phyloP scores from a whole-genome alignment of 768 basidiomycete genomes.

The Collybiopsis luxurians region DNA sequence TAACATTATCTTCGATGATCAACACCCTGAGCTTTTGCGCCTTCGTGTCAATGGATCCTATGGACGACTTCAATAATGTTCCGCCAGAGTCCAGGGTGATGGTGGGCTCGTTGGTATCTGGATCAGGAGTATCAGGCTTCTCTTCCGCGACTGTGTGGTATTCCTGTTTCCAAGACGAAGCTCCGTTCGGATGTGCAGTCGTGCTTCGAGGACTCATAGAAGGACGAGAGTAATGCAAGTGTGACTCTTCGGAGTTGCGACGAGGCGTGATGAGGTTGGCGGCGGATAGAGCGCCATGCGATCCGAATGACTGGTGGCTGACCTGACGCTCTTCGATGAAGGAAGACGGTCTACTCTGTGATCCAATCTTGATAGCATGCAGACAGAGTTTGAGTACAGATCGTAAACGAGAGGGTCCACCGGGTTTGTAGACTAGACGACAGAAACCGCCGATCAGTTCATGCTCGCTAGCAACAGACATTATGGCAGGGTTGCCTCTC shows the following conservation, averaged over 20 bases:
- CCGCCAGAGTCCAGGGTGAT: slow-evolving; percentile 60
- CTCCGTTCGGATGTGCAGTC: slow-evolving; percentile 39
- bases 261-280: slow-evolving; percentile 23
- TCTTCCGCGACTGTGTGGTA: slow-evolving; percentile 34
- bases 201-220: slow-evolving; percentile 50
- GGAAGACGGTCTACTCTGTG: slow-evolving; percentile 21
- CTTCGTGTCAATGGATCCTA: slow-evolving; percentile 46
- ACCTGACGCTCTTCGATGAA: slow-evolving; percentile 5
- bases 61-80: slow-evolving; percentile 65
- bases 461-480: slow-evolving; percentile 65
- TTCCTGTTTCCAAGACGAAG: slow-evolving; percentile 30
- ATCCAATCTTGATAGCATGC: slow-evolving; percentile 51
- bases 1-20: slow-evolving; percentile 88
- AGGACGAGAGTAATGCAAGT: slow-evolving; percentile 35
- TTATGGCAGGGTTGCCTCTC: slow-evolving; percentile 61
- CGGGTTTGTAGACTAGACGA: slow-evolving; percentile 87
- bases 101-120: slow-evolving; percentile 35
- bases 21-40: slow-evolving; percentile 59
- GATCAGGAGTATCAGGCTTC: slow-evolving; percentile 14
- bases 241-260: slow-evolving; percentile 49
- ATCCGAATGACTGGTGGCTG: neutral
- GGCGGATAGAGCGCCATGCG: neutral
- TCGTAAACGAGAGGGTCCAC: slow-evolving; percentile 75
- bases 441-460: slow-evolving; percentile 85
- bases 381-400: slow-evolving; percentile 62